Evolutionary conservation across 441 rosid genomes (phyloP), one percentile per base, ranked within the genome.

Genomic region (Syzygium malaccense): DNA sequence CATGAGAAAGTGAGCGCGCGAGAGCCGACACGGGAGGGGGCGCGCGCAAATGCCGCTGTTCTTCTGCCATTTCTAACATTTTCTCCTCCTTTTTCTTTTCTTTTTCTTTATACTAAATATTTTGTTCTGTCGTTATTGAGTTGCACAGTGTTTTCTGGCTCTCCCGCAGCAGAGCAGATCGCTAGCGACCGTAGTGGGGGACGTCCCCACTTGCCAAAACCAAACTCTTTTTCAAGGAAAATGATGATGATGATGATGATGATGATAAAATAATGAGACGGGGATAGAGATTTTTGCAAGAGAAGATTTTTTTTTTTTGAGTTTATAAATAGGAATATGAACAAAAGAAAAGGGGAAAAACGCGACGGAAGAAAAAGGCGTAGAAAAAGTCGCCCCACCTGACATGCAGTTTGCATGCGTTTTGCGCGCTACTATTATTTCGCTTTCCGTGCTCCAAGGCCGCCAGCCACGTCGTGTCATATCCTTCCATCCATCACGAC

Each of bases 31-130:
- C 64, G 64, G 19, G 8, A 71, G 28, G 7, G 80, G 64, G 62
- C 86, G 86, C 86, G 86, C 86, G 51, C 86, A 55, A 85, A 85
- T 85, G 86, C 33, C 86, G 86, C 86, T 55, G 66, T 85, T 85
- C 51, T 37, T 12, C 83, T 71, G 83, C 83, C 83, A 45, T 37
- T 11, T 23, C 14, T 45, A 2, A 71, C 49, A 1, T 71, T 37
- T 71, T 37, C 49, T 23, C 28, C 78, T 30, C 23, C 17, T 5
- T 5, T 2, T 19, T 8, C 4, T 1, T 68, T 66, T 2, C 18
- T 15, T 8, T 10, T 0, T 10, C 1, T 33, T 5, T 1, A 19
- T 4, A 33, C 1, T 12, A 37, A 57, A 37, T 12, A 37, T 71
- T 20, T 13, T 37, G 28, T 20, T 37, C 71, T 37, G 83, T 71